Evolutionary conservation across 352 stramenopile genomes (phyloP), one percentile per base, ranked within the genome.

Genomic region (Pythium vanterpoolii): DNA sequence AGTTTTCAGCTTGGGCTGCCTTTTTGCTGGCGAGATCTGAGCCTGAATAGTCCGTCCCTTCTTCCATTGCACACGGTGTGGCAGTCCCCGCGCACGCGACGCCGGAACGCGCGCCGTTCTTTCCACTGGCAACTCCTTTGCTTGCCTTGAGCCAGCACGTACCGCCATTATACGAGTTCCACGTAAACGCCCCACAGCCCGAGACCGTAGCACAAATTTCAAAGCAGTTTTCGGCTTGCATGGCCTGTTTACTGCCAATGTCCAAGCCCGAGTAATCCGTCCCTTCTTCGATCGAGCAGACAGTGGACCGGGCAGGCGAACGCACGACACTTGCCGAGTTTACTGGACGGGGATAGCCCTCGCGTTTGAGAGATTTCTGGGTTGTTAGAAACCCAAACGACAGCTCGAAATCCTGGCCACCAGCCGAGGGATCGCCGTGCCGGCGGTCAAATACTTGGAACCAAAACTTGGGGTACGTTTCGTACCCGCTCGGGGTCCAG

Each of bases 381-480:
- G 57, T 53, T 13, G 51, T 68, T 21, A 68, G 70, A 38, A 73
- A 72, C n/a, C 71, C 68, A 57, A 73, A 74, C 48, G 71, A 53
- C 18, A 39, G 56, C 52, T 78, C 71, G 11, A 53, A 51, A 11
- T 76, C 47, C 9, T 23, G 28, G 11, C 31, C 11, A 7, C 26
- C 9, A 6, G 21, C 30, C 27, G 49, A 46, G 1, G 24, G 57
- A 49, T 75, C 71, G 30, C 65, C 67, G 8, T 19, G 14, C 27
- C 68, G 71, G 16, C 63, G 62, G 52, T 78, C 71, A 42, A 76
- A 78, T 4, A 57, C 58, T 43, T 67, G 53, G 59, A 74, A 78
- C 71, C 71, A 78, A 43, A 78, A 78, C 56, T 68, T 71, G 0
- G 68, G 68, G 21, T 52, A 21, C n/a, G 30, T 51, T 6, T 60